Percentiles rank a stretch among this genome's conserved stretches.
Evolutionary conservation across 1,284 basidiomycete genomes (phyloP).

Genomic region (Phellopilus nigrolimitatus): DNA sequence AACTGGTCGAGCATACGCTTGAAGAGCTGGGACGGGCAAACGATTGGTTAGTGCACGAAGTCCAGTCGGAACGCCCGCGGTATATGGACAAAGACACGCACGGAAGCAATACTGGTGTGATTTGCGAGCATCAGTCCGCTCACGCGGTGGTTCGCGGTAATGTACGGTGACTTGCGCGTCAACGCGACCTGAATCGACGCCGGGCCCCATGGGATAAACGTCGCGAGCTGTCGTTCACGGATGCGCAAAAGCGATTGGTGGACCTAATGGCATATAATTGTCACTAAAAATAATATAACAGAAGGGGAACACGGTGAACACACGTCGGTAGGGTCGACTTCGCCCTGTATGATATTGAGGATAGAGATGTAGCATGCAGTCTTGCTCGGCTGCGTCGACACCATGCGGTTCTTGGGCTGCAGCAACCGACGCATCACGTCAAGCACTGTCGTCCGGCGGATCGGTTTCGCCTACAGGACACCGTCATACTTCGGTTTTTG

Average conservation of each 20-base stretch:
- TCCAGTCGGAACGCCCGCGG: neutral
- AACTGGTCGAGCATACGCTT: constrained; percentile 96
- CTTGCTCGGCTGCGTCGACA: constrained; percentile 89
- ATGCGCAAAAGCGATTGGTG: constrained; percentile 97
- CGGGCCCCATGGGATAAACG: constrained; percentile 99
- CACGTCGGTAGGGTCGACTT: constrained; percentile 97
- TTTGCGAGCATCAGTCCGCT: constrained; percentile 99
- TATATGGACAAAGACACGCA: constrained; percentile 37
- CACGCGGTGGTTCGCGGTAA: constrained; percentile 85
- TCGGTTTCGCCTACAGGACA: constrained; percentile 67
- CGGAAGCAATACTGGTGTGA: constrained; percentile 94
- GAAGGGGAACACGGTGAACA: constrained; percentile 24
- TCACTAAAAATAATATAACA: constrained; percentile 5
- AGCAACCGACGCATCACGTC: constrained; percentile 98
- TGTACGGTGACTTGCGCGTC: constrained; percentile 87
- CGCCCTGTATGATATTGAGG: constrained; percentile 97
- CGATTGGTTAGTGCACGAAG: constrained; percentile 2
- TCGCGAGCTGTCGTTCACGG: constrained; percentile 92
- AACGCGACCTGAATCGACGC: constrained; percentile 97
- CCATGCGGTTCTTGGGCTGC: constrained; percentile 98
- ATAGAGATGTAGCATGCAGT: constrained; percentile 96
- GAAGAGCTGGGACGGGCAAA: constrained; percentile 61
- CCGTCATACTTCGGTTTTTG: constrained; percentile 13
- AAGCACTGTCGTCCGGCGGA: constrained; percentile 90
- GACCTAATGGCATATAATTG: constrained; percentile 49